Evolutionary conservation across 1,284 basidiomycete genomes (phyloP), one percentile per base, ranked within the genome.

Genomic region (Cutaneotrichosporon spelunceum): DNA sequence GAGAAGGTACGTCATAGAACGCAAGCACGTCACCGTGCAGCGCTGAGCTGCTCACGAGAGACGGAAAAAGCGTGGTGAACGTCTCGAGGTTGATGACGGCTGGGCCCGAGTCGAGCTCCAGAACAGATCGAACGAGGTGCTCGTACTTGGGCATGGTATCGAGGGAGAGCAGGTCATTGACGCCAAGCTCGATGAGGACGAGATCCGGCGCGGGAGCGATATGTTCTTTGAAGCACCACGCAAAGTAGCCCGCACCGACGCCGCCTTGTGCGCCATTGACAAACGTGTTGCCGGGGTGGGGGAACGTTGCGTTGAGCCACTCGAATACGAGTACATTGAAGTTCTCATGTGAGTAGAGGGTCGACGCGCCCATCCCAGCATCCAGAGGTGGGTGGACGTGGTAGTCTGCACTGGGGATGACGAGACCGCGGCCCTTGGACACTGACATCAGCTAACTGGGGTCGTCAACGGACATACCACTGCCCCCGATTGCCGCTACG

Each of bases 201-300:
- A 79, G 63, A 52, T 78, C 75, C 7, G 73, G 70, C 0, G 73
- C 63, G 2, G 49, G 36, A 1, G 63, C 58, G 19, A 79, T 76
- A 57, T 79, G 78, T 2, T 78, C 77, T 60, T 76, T 72, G 56
- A 75, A 78, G 56, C 77, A 78, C 71, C 75, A 77, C 2, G 72
- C 70, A 63, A 76, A 76, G 55, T 78, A 78, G 9, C 70, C 72
- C 7, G 72, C 66, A 1, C 77, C 77, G 0, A 76, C 72, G n/a
- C 75, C 77, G 9, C 77, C 77, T 56, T 77, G 76, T 1, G 76
- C 78, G 29, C 77, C 78, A 53, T 79, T 79, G n/a, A 73, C 66
- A 29, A 67, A 73, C 29, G 64, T 53, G 60, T 78, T 75, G 11
- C 62, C 53, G 3, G 59, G 57, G 44, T 73, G 65, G 2, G 75